These are phyloP conservation scores for Boletellus deceptivus DNA, from an alignment of 1,284 basidiomycete species.

Conservation along the genomic window DNA sequence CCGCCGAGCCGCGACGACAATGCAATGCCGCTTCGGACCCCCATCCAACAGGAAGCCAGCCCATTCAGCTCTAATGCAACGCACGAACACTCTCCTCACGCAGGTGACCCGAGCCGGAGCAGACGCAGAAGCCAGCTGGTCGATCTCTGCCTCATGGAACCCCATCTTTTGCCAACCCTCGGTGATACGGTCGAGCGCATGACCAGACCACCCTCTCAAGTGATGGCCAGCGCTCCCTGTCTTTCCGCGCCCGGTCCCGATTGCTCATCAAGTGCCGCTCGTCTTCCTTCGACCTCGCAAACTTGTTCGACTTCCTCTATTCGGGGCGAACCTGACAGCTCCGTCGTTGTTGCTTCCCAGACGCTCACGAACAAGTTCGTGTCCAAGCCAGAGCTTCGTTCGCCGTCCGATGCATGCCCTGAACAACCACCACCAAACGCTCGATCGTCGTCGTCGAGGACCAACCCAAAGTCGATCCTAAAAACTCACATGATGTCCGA, in stretches of 20 bases:
- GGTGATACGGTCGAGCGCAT: slow-evolving; percentile 69
- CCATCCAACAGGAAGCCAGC: slow-evolving; percentile 9
- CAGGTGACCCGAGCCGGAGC: slow-evolving; percentile 11
- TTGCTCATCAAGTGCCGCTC: slow-evolving; percentile 10
- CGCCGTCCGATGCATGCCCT: slow-evolving; percentile 1
- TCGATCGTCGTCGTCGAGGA: slow-evolving; percentile 14
- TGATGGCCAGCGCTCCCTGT: slow-evolving; percentile 10
- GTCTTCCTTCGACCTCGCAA: slow-evolving; percentile 23
- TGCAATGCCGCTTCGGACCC: slow-evolving; percentile 6
- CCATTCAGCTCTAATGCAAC: slow-evolving; percentile 17
- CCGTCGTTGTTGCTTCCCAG: neutral
- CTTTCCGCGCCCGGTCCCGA: neutral
- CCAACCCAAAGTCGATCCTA: slow-evolving; percentile 30
- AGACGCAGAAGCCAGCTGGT: slow-evolving; percentile 47
- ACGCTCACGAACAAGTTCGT: neutral
- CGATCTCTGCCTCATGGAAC: slow-evolving; percentile 56
- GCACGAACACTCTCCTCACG: slow-evolving; percentile 14
- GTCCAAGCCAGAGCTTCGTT: slow-evolving; percentile 10
- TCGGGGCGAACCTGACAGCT: slow-evolving; percentile 1
- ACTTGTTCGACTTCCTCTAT: slow-evolving; percentile 10
- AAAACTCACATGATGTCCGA: slow-evolving; percentile 23
- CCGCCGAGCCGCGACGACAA: slow-evolving; percentile 15
- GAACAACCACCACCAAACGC: slow-evolving; percentile 5
- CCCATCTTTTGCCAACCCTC: slow-evolving; percentile 62
- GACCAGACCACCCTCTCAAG: slow-evolving; percentile 50